Evolutionary conservation across 257 asterid genomes (phyloP), one percentile per base, ranked within the genome.

Genomic region (Petunia axillaris): DNA sequence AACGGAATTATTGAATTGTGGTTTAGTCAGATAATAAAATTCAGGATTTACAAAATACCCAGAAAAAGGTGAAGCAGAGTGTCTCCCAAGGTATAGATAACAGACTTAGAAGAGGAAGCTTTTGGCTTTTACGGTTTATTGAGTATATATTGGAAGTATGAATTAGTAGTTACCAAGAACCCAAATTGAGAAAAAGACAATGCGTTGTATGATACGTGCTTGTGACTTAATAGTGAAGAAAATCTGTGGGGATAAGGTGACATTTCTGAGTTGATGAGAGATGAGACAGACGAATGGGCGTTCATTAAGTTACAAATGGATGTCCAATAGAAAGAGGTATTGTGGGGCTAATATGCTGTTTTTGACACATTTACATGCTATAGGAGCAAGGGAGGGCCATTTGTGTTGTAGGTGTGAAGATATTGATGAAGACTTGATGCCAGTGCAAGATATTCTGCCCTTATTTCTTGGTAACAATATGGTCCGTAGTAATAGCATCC

Each of bases 111-210:
- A 48, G 62, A 75, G 41, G 68, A 39, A 73, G 44, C 37, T 48
- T 73, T 44, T 35, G 44, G 58, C 52, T 14, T 65, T 39, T 65
- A 39, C n/a, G 39, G 37, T 15, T 64, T 59, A 58, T 64, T 77
- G 57, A 7, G 5, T 9, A 3, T 35, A 25, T 8, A 41, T 1
- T 35, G 74, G 55, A 59, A 77, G 58, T 66, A 67, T 77, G 39
- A 67, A 44, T 77, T 80, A 55, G 66, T n/a, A n/a, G n/a, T n/a
- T n/a, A 48, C 55, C 5, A 7, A 64, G 77, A 15, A 75, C 11
- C 59, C 59, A 63, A 36, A 40, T 6, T 38, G 25, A 46, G 57
- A 43, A 40, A 57, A 55, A 35, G 78, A 73, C 62, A 50, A 71
- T 25, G 5, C 11, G 0, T 38, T 0, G n/a, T 37, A 40, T 11